Percentiles rank a stretch among this genome's conserved stretches.
Conservation (phyloP, 371 early-diverging fungal species). For the Mortierella sp. region DNA sequence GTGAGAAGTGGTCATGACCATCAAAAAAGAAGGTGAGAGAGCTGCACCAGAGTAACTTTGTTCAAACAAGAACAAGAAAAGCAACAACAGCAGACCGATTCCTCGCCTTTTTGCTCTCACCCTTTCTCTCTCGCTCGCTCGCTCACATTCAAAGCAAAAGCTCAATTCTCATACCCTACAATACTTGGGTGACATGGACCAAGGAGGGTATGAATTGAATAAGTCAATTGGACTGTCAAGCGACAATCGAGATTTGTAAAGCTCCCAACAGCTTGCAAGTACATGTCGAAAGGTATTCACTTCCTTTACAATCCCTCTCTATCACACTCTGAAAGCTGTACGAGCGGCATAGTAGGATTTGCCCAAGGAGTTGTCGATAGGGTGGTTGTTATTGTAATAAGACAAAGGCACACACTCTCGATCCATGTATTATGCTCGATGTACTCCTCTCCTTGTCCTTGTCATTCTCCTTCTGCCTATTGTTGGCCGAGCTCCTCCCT, state of each 20-base stretch:
- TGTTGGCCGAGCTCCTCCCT: too few species aligned
- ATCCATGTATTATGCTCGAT: background rate
- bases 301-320: background rate
- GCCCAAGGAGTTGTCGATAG: background rate
- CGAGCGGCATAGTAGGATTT: background rate
- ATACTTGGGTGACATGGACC: too few species aligned
- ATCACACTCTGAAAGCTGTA: background rate
- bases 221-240: background rate
- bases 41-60: background rate
- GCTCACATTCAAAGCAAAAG: background rate
- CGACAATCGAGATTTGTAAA: background rate
- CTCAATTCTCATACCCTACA: too few species aligned
- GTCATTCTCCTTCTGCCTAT: background rate
- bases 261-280: background rate
- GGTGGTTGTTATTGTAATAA: background rate
- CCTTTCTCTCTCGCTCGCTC: background rate
- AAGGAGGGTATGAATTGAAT: too few species aligned
- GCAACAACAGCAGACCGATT: background rate
- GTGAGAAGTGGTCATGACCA: constrained; percentile 2
- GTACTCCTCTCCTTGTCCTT: background rate
- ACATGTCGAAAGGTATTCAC: background rate
- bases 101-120: background rate
- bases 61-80: too few species aligned
- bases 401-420: background rate
- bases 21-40: background rate